Base-by-base conservation (phyloP, 2,329 filamentous ascomycete species). In the Diaporthe vaccinii region DNA sequence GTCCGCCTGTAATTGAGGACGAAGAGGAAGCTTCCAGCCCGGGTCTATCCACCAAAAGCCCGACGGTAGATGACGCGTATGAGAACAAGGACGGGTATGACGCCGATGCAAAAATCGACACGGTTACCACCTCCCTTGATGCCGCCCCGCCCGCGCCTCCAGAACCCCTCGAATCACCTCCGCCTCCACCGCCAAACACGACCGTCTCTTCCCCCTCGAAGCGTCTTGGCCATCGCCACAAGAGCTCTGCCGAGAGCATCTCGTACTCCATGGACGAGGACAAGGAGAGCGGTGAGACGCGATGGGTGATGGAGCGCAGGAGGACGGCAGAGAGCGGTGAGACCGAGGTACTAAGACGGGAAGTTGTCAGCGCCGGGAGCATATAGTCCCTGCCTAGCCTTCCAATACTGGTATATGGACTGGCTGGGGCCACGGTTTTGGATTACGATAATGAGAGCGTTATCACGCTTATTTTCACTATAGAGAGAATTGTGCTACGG, bases 241-340 rank as follows among this genome's bases (percentile, higher is more conserved):
- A 87, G 78, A 85, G 89, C 68, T 93, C 90, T 61, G 87, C 91
- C 2, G 93, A 94, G 78, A 93, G 92, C 77, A 91, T 95, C 46
- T 92, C 92, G 9, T 95, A 95, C 81, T 86, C 89, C 3, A 88
- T 89, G 76, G 91, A 93, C 79, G 90, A 92, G 61, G 86, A 89
- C 3, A 67, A 55, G 25, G 17, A 57, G 46, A 87, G 87, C 12
- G 89, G 88, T 1, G 89, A 89, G 77, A 89, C 87, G 73, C 85
- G 92, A 61, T 95, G 93, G 93, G 89, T 95, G 10, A 85, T 95
- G 78, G 93, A 95, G 82, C 84, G 93, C 49, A 86, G 93, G 71
- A 85, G 93, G 49, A 93, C 91, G 3, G 91, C 87, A 1, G 92
- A 94, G 80, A 89, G 85, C 74, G 93, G 92, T 0, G 88, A 93